Conservation (phyloP, 345 rosid genomes). For the Acer negundo region DNA sequence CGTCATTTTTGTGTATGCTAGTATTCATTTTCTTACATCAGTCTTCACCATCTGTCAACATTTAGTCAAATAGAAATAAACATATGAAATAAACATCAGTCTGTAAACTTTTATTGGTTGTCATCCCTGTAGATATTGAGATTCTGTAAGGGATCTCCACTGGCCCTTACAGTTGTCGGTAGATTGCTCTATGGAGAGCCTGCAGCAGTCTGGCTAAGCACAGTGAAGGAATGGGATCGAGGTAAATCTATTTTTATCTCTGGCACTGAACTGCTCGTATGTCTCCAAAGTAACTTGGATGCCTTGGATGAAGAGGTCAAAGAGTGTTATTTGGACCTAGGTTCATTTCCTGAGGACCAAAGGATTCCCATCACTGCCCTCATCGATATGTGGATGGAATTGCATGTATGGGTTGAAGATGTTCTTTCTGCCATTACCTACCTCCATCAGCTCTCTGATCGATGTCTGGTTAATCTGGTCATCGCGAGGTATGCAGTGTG, state of each 20-base stretch:
- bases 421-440: conserved; percentile 25
- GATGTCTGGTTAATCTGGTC: conserved; percentile 42
- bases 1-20: background rate
- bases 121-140: conserved; percentile 43
- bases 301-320: conserved; percentile 27
- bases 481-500: conserved; percentile 36
- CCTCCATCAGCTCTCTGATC: conserved; percentile 43
- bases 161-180: conserved; percentile 56
- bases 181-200: conserved; percentile 41
- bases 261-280: conserved; percentile 27
- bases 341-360: conserved; percentile 62
- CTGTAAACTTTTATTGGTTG: background rate
- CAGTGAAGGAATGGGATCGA: conserved; percentile 27
- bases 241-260: conserved; percentile 33
- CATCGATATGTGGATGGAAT: conserved; percentile 58
- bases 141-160: conserved; percentile 59
- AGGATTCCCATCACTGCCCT: conserved; percentile 46
- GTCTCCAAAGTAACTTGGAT: conserved; percentile 52
- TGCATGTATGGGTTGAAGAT: conserved; percentile 32
- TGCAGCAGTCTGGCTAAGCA: conserved; percentile 34
- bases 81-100: no score
- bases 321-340: conserved; percentile 62
- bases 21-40: background rate
- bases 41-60: background rate
- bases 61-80: background rate